phyloP scores from a whole-genome alignment of 345 rosid genomes.

The Heritiera fomes region DNA sequence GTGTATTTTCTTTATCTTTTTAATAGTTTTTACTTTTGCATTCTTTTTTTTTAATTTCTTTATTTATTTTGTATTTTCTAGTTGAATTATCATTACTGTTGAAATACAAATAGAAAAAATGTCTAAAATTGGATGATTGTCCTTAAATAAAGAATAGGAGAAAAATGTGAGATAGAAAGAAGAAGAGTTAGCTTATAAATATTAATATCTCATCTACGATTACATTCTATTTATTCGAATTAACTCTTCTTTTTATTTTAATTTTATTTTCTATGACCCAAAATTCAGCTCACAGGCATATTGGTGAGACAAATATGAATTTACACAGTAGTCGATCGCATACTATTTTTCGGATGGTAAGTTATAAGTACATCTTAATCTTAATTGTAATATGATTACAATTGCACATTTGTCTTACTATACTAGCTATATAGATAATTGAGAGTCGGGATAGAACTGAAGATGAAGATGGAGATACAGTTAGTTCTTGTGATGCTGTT shows the following conservation, averaged over 20 bases:
- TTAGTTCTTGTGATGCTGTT: constrained; percentile 81
- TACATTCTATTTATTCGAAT: not conserved
- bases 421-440: constrained; percentile 56
- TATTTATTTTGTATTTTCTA: not conserved
- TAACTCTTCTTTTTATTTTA: not conserved
- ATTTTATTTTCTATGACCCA: not conserved
- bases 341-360: constrained; percentile 98
- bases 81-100: not conserved
- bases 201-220: not conserved
- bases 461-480: constrained; percentile 44
- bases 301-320: constrained; percentile 97
- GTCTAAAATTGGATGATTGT: not conserved
- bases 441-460: constrained; percentile 88
- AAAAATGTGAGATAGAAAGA: not conserved
- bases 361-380: constrained; percentile 10
- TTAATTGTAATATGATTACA: constrained; percentile 11
- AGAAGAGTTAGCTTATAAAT: not conserved
- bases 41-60: not conserved
- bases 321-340: constrained; percentile 90
- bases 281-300: constrained; percentile 89
- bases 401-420: constrained; percentile 18
- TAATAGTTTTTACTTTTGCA: not conserved
- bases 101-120: not conserved
- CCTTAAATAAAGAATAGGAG: not conserved
- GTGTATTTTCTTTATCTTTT: constrained; percentile 40